Base-by-base conservation (phyloP, 257 asterid species). In the Rehmannia glutinosa region DNA sequence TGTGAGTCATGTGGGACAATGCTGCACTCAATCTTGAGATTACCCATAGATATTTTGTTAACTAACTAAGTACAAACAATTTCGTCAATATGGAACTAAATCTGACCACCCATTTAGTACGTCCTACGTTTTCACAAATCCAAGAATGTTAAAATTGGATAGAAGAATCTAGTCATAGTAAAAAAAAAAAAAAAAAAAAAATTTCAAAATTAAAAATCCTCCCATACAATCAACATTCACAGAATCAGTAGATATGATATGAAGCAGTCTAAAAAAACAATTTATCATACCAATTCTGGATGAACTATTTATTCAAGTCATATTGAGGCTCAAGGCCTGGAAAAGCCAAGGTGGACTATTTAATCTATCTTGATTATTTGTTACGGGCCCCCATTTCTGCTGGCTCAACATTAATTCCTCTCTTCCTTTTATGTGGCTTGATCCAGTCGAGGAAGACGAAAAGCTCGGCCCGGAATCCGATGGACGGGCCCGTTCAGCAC, bases 311-410 rank as follows among this genome's bases (percentile, higher is more conserved):
- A 17, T 35, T 80, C 81, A 87, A 30, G 89, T 86, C 75, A 85
- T 82, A 28, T 86, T 84, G 24, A 90, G 75, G 78, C 89, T 86
- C 46, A 86, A 81, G 46, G 86, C 96, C 69, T 85, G 95, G 45
- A 90, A 86, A 69, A 83, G 76, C 96, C 98, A 87, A 33, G 95
- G 95, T 7, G 96, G 85, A 72, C 83, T 71, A 30, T 47, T 82
- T 62, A 80, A 70, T 59, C 85, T 81, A 68, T 81, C 92, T 62
- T 85, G 92, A 61, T 60, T 55, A 61, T 47, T 73, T 33, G 82
- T 15, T 12, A 63, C 61, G 0, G 80, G 53, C 36, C 83, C 86
- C 95, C 95, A 86, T 80, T 84, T 86, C 68, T 75, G 60, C 66
- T 50, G 54, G 49, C 68, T 38, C 56, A 42, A n/a, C n/a, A n/a